These are phyloP conservation scores for Solanum virginianum DNA, from an alignment of 257 asterid species.

Conservation along the genomic window DNA sequence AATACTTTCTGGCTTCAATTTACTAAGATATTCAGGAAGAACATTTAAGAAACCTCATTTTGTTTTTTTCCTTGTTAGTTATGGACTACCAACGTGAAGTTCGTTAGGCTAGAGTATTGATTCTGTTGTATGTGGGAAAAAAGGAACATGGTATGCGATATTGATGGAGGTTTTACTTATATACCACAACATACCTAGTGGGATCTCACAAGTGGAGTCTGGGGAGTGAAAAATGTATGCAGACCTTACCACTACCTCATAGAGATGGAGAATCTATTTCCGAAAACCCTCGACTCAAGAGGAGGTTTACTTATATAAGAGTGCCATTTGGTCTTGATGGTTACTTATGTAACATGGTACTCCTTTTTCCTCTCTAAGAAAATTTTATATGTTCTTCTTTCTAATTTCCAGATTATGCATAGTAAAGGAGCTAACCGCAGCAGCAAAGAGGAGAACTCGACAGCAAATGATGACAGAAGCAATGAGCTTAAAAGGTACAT, in stretches of 20 bases:
- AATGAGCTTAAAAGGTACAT: constrained; percentile 10
- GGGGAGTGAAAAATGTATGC: too few species aligned
- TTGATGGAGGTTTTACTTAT: too few species aligned
- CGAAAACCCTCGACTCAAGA: too few species aligned
- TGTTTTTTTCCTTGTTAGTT: background rate
- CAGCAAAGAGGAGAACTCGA: constrained; percentile 2
- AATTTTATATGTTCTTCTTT: background rate
- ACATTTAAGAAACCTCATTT: background rate
- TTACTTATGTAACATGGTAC: background rate
- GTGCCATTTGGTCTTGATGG: too few species aligned
- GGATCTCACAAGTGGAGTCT: too few species aligned
- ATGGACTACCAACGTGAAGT: background rate
- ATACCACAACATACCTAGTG: too few species aligned
- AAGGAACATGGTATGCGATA: background rate
- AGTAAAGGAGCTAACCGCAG: constrained; percentile 1
- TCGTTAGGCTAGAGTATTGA: background rate
- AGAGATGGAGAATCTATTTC: too few species aligned
- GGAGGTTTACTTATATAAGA: too few species aligned
- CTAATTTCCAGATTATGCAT: constrained; percentile 38
- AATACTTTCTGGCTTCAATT: background rate
- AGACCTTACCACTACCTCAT: too few species aligned
- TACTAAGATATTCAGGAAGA: background rate
- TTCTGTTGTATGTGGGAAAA: background rate
- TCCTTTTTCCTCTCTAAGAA: background rate
- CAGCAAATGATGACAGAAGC: constrained; percentile 16